phyloP scores from a whole-genome alignment of 306 rosid genomes.

The Cyclanthera cordifolia region DNA sequence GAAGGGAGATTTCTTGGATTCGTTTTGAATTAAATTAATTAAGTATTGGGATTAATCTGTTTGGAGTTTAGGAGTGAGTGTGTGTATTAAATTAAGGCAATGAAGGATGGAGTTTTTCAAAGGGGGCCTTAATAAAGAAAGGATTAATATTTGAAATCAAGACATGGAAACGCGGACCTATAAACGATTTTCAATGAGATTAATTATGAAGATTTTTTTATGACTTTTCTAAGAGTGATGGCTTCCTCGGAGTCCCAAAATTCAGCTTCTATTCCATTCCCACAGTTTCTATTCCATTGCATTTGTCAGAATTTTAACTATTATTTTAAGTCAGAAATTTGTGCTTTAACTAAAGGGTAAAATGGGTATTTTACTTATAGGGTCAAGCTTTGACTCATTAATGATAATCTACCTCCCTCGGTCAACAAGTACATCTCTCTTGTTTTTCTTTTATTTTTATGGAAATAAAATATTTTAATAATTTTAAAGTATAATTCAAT shows the following conservation, averaged over 20 bases:
- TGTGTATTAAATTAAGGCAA: constrained; percentile 2
- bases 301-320: constrained; percentile 38
- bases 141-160: constrained; percentile 10
- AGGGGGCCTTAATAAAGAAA: background rate
- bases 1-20: constrained; percentile 10
- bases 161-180: constrained; percentile 49
- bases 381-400: constrained; percentile 7
- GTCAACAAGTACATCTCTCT: too few relatives aligned
- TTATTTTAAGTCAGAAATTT: background rate
- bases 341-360: background rate
- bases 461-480: too few relatives aligned
- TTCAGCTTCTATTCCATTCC: constrained; percentile 99
- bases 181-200: constrained; percentile 32
- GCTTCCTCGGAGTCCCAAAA: constrained; percentile 63
- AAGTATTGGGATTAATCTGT: background rate
- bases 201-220: constrained; percentile 14
- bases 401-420: background rate
- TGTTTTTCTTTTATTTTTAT: too few relatives aligned
- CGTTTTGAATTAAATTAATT: background rate
- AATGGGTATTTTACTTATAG: background rate
- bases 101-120: constrained; percentile 1
- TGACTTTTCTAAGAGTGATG: background rate
- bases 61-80: background rate
- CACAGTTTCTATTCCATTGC: constrained; percentile 99
- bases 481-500: too few relatives aligned